These are phyloP conservation scores for Paradendryphiella salina DNA, from an alignment of 2,329 filamentous ascomycete genomes.

Conservation along the genomic window DNA sequence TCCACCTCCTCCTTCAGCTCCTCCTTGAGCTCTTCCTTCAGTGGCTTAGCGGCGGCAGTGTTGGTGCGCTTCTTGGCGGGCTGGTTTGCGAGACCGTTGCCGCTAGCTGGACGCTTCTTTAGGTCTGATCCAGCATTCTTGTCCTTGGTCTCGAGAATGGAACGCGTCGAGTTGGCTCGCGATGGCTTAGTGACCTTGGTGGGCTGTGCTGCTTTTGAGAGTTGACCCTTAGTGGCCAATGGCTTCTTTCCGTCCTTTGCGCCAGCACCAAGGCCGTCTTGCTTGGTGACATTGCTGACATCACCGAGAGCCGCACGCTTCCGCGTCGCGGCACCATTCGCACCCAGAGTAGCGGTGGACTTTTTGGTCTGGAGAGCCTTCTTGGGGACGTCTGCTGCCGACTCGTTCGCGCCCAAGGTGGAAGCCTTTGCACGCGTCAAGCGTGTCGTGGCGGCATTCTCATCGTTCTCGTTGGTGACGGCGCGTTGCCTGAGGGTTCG, in stretches of 20 bases:
- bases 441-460: slow-evolving; percentile 78
- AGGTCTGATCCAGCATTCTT: slow-evolving; percentile 66
- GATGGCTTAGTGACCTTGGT: slow-evolving; percentile 79
- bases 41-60: slow-evolving; percentile 55
- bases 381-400: slow-evolving; percentile 61
- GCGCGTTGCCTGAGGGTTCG: slow-evolving; percentile 73
- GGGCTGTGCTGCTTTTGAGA: slow-evolving; percentile 77
- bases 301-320: slow-evolving; percentile 88
- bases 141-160: slow-evolving; percentile 68
- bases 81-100: slow-evolving; percentile 67
- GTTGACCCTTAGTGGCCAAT: slow-evolving; percentile 63
- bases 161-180: slow-evolving; percentile 62
- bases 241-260: slow-evolving; percentile 71
- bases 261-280: slow-evolving; percentile 52
- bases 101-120: slow-evolving; percentile 77
- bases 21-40: slow-evolving; percentile 59
- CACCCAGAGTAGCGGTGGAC: slow-evolving; percentile 41
- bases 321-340: slow-evolving; percentile 55
- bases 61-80: slow-evolving; percentile 70
- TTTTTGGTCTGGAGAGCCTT: slow-evolving; percentile 53
- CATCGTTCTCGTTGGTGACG: slow-evolving; percentile 90
- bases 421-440: slow-evolving; percentile 92
- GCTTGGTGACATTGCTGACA: slow-evolving; percentile 92
- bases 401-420: slow-evolving; percentile 59
- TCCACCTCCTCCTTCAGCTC: slow-evolving; percentile 56